Percentiles rank a stretch among this genome's conserved stretches.
Conservation (phyloP, 2,329 filamentous ascomycete species). For the Aspergillus viridinutans region DNA sequence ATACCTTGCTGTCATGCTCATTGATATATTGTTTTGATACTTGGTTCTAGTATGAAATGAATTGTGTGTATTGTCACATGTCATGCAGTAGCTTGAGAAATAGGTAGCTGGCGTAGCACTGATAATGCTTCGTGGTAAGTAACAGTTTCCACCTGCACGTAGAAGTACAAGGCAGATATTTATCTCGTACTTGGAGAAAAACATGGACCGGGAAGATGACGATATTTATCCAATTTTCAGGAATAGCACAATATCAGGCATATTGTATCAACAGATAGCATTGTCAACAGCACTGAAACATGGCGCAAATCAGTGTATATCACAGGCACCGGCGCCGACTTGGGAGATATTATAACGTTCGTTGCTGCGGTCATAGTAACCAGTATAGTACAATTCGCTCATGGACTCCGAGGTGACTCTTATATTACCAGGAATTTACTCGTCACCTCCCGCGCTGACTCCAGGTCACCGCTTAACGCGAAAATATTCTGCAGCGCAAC, state of each 20-base stretch:
- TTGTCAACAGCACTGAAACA: too few species aligned
- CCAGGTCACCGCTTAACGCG: conserved; percentile 58
- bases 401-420: not conserved
- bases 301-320: not conserved
- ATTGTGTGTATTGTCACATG: not conserved
- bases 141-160: not conserved
- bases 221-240: too few species aligned
- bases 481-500: conserved; percentile 68
- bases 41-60: not conserved
- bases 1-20: not conserved
- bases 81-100: too few species aligned
- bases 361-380: not conserved
- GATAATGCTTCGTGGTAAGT: too few species aligned
- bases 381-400: not conserved
- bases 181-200: not conserved
- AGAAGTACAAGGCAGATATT: too few species aligned
- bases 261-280: too few species aligned
- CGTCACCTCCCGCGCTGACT: conserved; percentile 58
- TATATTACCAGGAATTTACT: conserved; percentile 55
- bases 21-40: not conserved
- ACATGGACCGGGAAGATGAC: too few species aligned
- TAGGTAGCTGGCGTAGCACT: not conserved
- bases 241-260: not conserved
- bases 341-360: not conserved
- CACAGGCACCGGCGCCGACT: not conserved